Evolutionary conservation across 495 filamentous ascomycete species (phyloP), one percentile per base, ranked within the genome.

Genomic region (Collariella sp.): DNA sequence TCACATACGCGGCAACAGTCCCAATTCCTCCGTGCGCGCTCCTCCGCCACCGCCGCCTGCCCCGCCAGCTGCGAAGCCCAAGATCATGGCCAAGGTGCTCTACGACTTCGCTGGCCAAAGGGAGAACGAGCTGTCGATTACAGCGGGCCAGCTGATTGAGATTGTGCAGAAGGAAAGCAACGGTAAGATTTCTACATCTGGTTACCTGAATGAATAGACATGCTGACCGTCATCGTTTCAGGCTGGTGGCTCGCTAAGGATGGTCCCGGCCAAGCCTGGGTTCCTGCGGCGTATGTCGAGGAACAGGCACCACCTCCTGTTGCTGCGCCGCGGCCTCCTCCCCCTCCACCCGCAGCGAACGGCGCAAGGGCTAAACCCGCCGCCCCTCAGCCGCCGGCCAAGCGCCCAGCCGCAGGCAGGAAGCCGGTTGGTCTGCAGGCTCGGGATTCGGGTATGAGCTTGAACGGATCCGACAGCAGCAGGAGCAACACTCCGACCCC

Each of bases 191-290:
- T 15, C 11, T 18, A 18, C 35, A 1, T 18, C 3, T 16, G 18
- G 4, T 9, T 18, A 31, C 1, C n/a, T 36, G 22, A 46, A 20
- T 48, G 23, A 7, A 22, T n/a, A n/a, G 12, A 3, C 3, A 39
- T 9, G 20, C 22, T 34, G 19, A 48, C 16, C 26, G 16, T 34
- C 23, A n/a, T n/a, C 34, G 0, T 31, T 3, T 20, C 45, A 95
- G 91, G 91, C 41, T 97, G 94, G 94, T 96, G 91, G 90, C 76
- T 96, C 36, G 91, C 83, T 49, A 90, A 88, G 70, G 84, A 81
- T 54, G 69, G 74, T 2, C 73, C 72, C 7, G 78, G 78, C 18
- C 85, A 94, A 71, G 94, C 89, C 38, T 98, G 93, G 93, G 83
- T 90, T 0, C 93, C 93, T 0, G 87, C 91, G 20, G 86, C 91